Base-by-base conservation (phyloP, 352 stramenopile species). In the Globisporangium canariense region DNA sequence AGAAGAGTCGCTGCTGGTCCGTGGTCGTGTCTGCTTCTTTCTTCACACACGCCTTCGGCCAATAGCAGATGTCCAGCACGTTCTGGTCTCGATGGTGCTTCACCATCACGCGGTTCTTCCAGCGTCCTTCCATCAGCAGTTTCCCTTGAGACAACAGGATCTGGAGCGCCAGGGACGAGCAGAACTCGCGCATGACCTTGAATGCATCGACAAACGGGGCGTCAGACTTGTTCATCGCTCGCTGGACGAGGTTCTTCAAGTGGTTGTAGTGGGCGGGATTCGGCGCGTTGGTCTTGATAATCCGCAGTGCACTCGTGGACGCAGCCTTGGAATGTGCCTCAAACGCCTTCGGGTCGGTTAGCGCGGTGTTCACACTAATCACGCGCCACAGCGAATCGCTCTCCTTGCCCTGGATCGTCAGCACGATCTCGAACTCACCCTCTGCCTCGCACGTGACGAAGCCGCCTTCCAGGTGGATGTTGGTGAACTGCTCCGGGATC, bases 151-250 rank as follows among this genome's bases (percentile, higher is more conserved):
- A 81, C 13, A 79, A 71, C 51, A 94, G 58, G 66, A 95, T 89
- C 66, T 92, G 83, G 40, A 95, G 66, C 28, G 84, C 82, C 0
- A 95, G 63, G 14, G 81, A 87, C 36, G 82, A 92, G 56, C 84
- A 93, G 59, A 95, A 95, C 62, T 93, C 83, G 22, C 81, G 76
- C 85, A 95, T 91, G 54, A 95, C 79, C 53, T 77, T 75, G 60
- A 91, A 91, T 13, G 86, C 86, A 60, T 89, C 82, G 25, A 93
- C 75, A 25, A 95, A 91, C 8, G 86, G 86, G 46, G 70, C 80
- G 10, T 82, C 71, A n/a, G 86, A 90, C 64, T 91, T 87, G 70
- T 93, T 93, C 79, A 95, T 92, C n/a, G 78, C 72, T 34, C 81
- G 84, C 58, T 95, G 86, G 52, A 95, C 83, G 32, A 95, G 71